phyloP scores from a whole-genome alignment of 2,329 filamentous ascomycete genomes.

The Clarireedia hainanense region DNA sequence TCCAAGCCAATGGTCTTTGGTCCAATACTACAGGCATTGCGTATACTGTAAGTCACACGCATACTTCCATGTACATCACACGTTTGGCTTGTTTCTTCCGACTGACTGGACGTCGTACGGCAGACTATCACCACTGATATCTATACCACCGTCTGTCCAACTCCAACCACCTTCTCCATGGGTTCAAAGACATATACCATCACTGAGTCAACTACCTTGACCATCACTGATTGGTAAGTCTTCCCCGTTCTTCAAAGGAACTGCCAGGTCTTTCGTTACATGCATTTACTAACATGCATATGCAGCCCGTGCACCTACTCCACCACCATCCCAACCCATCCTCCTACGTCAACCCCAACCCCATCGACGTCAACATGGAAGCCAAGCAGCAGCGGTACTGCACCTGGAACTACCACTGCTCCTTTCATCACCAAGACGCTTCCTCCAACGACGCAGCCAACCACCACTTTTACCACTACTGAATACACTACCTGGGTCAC shows the following conservation, averaged over 20 bases:
- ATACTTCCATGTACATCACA: background rate
- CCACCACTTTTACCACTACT: background rate
- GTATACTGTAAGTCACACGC: constrained; percentile 4
- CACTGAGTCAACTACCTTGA: constrained; percentile 46
- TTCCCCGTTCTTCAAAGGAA: too few relatives aligned
- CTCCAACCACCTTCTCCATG: constrained; percentile 34
- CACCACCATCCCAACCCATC: background rate
- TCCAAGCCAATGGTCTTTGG: constrained; percentile 1
- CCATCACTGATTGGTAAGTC: constrained; percentile 35
- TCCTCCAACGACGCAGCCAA: background rate
- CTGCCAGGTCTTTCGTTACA: background rate
- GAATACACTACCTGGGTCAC: constrained; percentile 8
- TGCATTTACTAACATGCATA: background rate
- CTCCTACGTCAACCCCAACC: background rate
- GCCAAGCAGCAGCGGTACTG: background rate
- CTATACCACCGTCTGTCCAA: constrained; percentile 33
- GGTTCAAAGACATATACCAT: constrained; percentile 45
- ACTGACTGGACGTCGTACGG: background rate
- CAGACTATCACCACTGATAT: constrained; percentile 26
- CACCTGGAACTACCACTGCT: background rate
- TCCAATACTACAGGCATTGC: constrained; percentile 5
- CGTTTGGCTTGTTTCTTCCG: background rate
- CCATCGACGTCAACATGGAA: background rate
- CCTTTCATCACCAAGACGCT: background rate
- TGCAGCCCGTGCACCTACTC: constrained; percentile 7